Evolutionary conservation across 495 filamentous ascomycete genomes (phyloP).

Genomic region (Hypoxylon rickii): DNA sequence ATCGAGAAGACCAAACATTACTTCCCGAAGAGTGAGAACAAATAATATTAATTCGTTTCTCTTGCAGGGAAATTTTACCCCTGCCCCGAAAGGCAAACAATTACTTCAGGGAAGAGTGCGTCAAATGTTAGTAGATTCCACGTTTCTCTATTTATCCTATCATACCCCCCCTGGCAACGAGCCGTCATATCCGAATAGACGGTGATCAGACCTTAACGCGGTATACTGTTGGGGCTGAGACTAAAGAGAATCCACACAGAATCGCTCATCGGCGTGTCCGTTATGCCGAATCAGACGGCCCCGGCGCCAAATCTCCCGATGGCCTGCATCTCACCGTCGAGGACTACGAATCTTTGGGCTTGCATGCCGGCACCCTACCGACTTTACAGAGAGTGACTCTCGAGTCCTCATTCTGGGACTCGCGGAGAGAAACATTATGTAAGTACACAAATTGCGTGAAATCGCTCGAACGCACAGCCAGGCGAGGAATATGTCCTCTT

Average conservation of each 20-base stretch:
- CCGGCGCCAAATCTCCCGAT: slow-evolving; percentile 14
- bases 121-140: slow-evolving; percentile 37
- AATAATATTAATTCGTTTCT: background rate
- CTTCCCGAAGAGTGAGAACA: no score
- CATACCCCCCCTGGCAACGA: no score
- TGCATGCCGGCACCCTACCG: slow-evolving; percentile 39
- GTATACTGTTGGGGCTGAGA: no score
- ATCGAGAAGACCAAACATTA: no score
- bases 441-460: slow-evolving; percentile 24
- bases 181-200: no score
- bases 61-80: slow-evolving; percentile 37
- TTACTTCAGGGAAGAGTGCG: slow-evolving; percentile 37
- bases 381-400: slow-evolving; percentile 36
- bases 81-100: slow-evolving; percentile 22
- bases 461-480: no score
- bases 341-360: slow-evolving; percentile 36
- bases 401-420: slow-evolving; percentile 42
- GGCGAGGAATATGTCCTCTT: background rate
- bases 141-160: background rate
- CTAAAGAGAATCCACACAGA: slow-evolving; percentile 19
- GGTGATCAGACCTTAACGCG: no score
- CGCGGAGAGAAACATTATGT: slow-evolving; percentile 37
- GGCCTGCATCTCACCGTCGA: slow-evolving; percentile 36
- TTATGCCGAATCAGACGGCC: slow-evolving; percentile 6
- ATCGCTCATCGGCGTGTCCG: slow-evolving; percentile 33